Base-by-base conservation (phyloP, 805 yeast genomes). In the Wickerhamomyces alni region DNA sequence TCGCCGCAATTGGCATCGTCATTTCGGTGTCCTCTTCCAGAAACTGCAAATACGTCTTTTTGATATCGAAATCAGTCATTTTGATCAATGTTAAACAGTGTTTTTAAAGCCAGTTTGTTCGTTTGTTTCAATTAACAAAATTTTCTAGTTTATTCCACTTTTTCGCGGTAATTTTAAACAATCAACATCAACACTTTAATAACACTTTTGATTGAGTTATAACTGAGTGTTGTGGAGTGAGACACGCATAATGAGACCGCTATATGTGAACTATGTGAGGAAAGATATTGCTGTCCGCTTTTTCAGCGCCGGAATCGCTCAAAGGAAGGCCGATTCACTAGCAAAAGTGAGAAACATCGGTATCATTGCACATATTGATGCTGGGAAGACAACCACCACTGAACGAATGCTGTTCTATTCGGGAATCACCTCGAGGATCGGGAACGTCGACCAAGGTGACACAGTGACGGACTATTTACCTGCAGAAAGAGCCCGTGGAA, bases 1-100 rank as follows among this genome's bases (percentile, higher is more conserved):
- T 93, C 27, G 99, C 99, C 32, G 99, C 99, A 26, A 93, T 87
- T 1, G 99, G 99, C 97, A 89, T 93, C 6, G 99, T 89, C 80
- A 93, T 86, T 41, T 93, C 98, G n/a, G 86, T 72, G 63, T 93
- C 97, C 37, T 88, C 96, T 50, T 75, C 77, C 46, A 93, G 69
- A 59, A 87, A 88, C 57, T 75, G 74, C 42, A 87, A 70, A 58
- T 93, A 93, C 1, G 91, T 77, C 51, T 77, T 70, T 34, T 82
- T 87, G 50, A 93, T 87, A 60, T 89, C 95, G 58, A 93, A 88
- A 25, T 66, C 70, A 1, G 60, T 34, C 62, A 51, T 52, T 30
- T 8, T 30, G 21, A 6, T 17, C 10, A 8, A 17, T 29, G 9
- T 21, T 21, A 21, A 21, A 21, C 24, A 21, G 24, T 21, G 24